These are phyloP conservation scores for Rhizopus stolonifer DNA, from an alignment of 371 early-diverging fungal species.

Conservation along the genomic window DNA sequence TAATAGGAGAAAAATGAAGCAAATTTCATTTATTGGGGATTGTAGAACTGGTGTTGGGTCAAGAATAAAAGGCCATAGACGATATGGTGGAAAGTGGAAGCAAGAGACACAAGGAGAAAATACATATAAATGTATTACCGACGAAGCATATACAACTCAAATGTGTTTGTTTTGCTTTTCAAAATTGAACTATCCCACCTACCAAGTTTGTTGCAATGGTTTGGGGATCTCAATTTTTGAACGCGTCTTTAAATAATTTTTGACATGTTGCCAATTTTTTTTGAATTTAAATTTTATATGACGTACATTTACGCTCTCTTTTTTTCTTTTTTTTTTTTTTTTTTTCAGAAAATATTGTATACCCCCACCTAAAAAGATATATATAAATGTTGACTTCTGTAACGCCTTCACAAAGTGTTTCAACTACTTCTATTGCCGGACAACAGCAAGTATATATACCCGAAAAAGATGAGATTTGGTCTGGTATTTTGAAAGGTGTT, in stretches of 20 bases:
- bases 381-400: slow-evolving; percentile 17
- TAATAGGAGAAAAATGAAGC: no score
- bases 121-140: no score
- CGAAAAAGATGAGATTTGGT: slow-evolving; percentile 74
- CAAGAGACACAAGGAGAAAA: no score
- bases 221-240: background rate
- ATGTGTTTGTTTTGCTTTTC: no score
- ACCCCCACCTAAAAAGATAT: background rate
- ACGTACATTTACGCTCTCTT: background rate
- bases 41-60: no score
- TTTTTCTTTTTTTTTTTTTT: slow-evolving; percentile 3
- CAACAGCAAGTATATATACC: slow-evolving; percentile 20
- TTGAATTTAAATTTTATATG: background rate
- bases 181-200: no score
- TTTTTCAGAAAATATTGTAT: background rate
- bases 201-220: no score
- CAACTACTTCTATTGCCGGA: slow-evolving; percentile 24
- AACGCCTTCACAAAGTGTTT: slow-evolving; percentile 31
- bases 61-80: no score
- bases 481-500: slow-evolving; percentile 68
- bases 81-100: no score
- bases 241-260: background rate
- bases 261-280: no score
- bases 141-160: no score
- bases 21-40: no score